Conservation (phyloP, 1,284 basidiomycete species). For the Naganishia sp. region DNA sequence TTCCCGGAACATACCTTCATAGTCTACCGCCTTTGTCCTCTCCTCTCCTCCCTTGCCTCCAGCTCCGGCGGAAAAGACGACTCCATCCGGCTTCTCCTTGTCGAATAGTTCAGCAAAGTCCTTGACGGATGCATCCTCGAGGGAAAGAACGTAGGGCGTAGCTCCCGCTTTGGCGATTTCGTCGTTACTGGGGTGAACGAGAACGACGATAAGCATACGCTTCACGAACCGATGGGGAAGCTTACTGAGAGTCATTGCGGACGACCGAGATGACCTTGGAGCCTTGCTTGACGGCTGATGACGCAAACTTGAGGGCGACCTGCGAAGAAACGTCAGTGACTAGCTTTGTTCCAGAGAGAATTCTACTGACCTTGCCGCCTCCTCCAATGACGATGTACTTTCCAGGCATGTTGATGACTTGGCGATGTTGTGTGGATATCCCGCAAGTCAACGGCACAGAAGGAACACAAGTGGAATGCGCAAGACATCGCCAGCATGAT, state of each 20-base stretch:
- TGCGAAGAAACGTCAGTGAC: constrained; percentile 35
- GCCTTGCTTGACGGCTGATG: constrained; percentile 53
- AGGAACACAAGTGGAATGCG: too few relatives aligned
- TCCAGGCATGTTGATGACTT: constrained; percentile 17
- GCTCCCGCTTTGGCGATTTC: constrained; percentile 60
- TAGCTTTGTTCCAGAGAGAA: not conserved
- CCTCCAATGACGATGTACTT: constrained; percentile 51
- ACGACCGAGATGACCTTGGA: constrained; percentile 64
- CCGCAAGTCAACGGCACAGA: not conserved
- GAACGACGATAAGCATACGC: not conserved
- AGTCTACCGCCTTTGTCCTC: constrained; percentile 68
- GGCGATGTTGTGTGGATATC: not conserved
- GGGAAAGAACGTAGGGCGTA: constrained; percentile 62
- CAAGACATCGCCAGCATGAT: too few relatives aligned
- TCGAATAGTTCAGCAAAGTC: constrained; percentile 61
- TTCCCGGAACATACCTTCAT: constrained; percentile 49
- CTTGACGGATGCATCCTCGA: constrained; percentile 61
- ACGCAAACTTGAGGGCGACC: constrained; percentile 63
- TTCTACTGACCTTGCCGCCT: constrained; percentile 42
- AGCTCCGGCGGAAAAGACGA: constrained; percentile 70
- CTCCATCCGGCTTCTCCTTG: constrained; percentile 58
- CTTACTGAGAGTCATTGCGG: constrained; percentile 55
- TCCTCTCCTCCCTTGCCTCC: constrained; percentile 67
- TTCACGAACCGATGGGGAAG: not conserved
- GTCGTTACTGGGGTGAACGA: constrained; percentile 48